These are phyloP conservation scores for Punica granatum DNA, from an alignment of 345 rosid species.

Conservation along the genomic window DNA sequence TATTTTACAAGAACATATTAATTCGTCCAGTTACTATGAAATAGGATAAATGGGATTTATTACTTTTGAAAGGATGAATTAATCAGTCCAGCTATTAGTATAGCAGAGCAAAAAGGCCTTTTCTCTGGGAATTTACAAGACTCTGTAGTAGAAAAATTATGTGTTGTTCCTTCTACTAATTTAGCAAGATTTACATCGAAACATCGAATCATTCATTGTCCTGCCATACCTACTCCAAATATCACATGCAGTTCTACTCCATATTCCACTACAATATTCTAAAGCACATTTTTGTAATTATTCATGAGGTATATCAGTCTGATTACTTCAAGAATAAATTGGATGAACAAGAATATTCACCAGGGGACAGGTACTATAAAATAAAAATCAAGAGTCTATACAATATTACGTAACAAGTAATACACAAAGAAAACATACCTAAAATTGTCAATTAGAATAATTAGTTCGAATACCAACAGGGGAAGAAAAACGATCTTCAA, in stretches of 20 bases:
- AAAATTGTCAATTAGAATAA: conserved; percentile 79
- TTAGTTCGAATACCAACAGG: conserved; percentile 62
- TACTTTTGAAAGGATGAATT: background rate
- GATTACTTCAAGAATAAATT: background rate
- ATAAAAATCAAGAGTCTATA: background rate
- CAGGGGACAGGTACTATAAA: background rate
- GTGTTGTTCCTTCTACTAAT: background rate
- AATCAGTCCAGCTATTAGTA: background rate
- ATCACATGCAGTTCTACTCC: background rate
- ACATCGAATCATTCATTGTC: background rate
- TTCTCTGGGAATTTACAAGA: background rate
- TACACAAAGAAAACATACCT: conserved; percentile 35
- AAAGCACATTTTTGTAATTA: background rate
- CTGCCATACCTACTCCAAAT: background rate
- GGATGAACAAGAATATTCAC: background rate
- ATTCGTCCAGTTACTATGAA: background rate
- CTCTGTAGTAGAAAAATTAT: background rate
- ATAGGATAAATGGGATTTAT: background rate
- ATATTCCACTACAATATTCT: background rate
- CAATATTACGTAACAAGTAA: background rate
- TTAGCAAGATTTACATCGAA: background rate
- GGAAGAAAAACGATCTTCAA: conserved; percentile 94
- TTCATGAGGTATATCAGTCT: background rate
- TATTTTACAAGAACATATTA: background rate
- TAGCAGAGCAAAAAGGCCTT: background rate